A percentile compares a stretch with the other conserved stretches of the same genome.
These are phyloP conservation scores for Phytophthora cryptogea DNA, from an alignment of 352 stramenopile species.

Conservation along the genomic window DNA sequence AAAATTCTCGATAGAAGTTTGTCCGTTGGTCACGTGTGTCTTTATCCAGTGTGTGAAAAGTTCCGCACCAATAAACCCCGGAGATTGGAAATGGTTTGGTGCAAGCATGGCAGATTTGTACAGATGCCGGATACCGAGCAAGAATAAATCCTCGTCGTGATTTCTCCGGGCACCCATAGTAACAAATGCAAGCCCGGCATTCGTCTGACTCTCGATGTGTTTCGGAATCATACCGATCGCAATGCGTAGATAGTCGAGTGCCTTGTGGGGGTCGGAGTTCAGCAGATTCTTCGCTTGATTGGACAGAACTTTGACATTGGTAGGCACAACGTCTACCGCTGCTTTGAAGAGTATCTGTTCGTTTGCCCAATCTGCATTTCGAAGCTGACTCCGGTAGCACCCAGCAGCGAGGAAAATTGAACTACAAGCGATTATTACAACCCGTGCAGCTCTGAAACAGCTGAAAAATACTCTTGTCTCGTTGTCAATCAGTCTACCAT, in stretches of 20 bases:
- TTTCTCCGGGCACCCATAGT: conserved; percentile 13
- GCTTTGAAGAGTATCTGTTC: conserved; percentile 65
- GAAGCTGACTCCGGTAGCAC: conserved; percentile 45
- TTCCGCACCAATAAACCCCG: conserved; percentile 45
- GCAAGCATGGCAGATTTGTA: conserved; percentile 45
- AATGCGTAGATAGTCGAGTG: conserved; percentile 44
- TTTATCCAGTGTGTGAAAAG: conserved; percentile 42
- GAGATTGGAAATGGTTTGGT: conserved; percentile 22
- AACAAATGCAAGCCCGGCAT: conserved; percentile 55
- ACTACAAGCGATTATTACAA: conserved; percentile 17
- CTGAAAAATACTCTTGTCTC: background rate
- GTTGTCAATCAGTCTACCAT: background rate
- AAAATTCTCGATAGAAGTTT: conserved; percentile 17
- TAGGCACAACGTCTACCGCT: conserved; percentile 55
- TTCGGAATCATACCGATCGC: conserved; percentile 43
- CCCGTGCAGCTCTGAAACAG: conserved; percentile 10
- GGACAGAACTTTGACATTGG: conserved; percentile 79
- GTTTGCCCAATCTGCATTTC: conserved; percentile 70
- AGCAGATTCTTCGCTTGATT: conserved; percentile 75
- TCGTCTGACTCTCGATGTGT: conserved; percentile 61
- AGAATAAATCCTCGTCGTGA: conserved; percentile 32
- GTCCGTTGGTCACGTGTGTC: conserved; percentile 6
- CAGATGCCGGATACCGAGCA: conserved; percentile 49
- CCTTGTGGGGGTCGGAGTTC: conserved; percentile 38
- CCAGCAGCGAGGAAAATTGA: conserved; percentile 36